phyloP scores from a whole-genome alignment of 495 filamentous ascomycete species.

The Eremomyces bilateralis region DNA sequence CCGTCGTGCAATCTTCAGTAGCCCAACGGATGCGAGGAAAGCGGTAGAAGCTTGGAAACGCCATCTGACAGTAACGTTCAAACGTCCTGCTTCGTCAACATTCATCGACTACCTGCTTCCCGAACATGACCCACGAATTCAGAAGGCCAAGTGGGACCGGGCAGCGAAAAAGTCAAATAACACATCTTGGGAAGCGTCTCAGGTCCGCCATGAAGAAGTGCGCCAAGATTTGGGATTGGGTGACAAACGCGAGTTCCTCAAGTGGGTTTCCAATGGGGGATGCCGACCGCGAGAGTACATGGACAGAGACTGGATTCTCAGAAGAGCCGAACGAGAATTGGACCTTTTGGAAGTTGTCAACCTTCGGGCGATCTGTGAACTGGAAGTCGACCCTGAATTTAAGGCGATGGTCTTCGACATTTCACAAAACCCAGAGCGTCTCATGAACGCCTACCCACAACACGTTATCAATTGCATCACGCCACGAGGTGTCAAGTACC shows the following conservation, averaged over 20 bases:
- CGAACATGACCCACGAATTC: conserved; percentile 33
- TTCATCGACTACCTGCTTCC: conserved; percentile 38
- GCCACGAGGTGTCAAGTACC: conserved; percentile 38
- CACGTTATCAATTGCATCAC: conserved; percentile 54
- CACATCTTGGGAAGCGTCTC: background rate
- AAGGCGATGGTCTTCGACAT: conserved; percentile 46
- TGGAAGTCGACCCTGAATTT: conserved; percentile 34
- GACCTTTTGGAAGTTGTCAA: background rate
- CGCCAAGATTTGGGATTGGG: background rate
- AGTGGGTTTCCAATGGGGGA: background rate
- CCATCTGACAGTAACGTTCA: conserved; percentile 21
- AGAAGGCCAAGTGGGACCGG: conserved; percentile 6
- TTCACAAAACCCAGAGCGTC: conserved; percentile 55
- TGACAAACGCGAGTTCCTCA: background rate
- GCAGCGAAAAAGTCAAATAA: background rate
- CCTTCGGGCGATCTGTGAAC: background rate
- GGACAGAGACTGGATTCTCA: background rate
- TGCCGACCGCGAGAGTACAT: background rate
- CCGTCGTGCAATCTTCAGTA: too few relatives aligned
- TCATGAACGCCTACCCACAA: conserved; percentile 22
- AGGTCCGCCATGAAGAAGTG: background rate
- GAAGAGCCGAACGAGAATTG: background rate
- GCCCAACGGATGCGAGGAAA: conserved; percentile 5
- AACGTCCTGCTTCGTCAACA: conserved; percentile 38
- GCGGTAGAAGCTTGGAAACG: conserved; percentile 17